phyloP scores from a whole-genome alignment of 805 yeast genomes.

The Schwanniomyces pseudopolymorphus region DNA sequence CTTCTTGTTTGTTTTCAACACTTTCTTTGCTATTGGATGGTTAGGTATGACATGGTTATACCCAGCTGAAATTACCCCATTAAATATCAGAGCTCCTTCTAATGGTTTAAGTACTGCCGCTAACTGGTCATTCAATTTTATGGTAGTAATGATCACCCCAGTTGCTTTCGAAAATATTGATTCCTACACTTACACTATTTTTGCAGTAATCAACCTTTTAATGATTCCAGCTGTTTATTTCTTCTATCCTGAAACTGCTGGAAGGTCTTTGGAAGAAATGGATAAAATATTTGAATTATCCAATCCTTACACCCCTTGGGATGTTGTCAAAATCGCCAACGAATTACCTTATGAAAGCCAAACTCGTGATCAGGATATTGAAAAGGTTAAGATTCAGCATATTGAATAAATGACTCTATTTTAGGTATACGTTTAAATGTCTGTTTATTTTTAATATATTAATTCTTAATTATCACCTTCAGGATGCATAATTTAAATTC shows the following conservation, averaged over 20 bases:
- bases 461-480: too few species aligned
- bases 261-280: slow-evolving; percentile 73
- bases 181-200: slow-evolving; percentile 70
- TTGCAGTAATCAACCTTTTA: slow-evolving; percentile 59
- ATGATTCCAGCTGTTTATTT: slow-evolving; percentile 56
- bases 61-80: slow-evolving; percentile 59
- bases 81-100: slow-evolving; percentile 52
- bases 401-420: not conserved
- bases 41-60: slow-evolving; percentile 61
- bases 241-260: slow-evolving; percentile 77
- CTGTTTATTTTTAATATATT: not conserved
- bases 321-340: slow-evolving; percentile 25
- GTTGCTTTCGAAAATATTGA: slow-evolving; percentile 43
- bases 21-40: slow-evolving; percentile 52
- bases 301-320: slow-evolving; percentile 29
- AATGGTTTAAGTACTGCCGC: slow-evolving; percentile 52
- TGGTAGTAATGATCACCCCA: slow-evolving; percentile 66
- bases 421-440: not conserved
- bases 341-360: slow-evolving; percentile 27
- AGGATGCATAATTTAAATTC: too few species aligned
- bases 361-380: not conserved
- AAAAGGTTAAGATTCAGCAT: slow-evolving; percentile 34
- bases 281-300: slow-evolving; percentile 41
- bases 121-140: slow-evolving; percentile 59
- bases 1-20: slow-evolving; percentile 52